Percentiles rank a stretch among this genome's conserved stretches.
Conservation (phyloP, 1,284 basidiomycete genomes). For the Earliella scabrosa region DNA sequence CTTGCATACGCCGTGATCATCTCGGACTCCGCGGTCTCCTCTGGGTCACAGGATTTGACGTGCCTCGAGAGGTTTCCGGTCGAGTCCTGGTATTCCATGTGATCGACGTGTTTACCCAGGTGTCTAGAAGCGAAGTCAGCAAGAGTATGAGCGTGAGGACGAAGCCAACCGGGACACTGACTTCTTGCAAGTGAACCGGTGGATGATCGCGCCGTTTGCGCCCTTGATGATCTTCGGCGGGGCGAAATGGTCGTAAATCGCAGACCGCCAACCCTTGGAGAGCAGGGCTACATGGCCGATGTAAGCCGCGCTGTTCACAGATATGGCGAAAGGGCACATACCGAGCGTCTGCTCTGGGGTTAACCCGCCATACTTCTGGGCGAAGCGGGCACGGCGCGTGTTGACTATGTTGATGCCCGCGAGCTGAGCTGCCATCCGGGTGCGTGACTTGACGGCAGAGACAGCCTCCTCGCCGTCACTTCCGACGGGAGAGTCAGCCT, state of each 20-base stretch:
- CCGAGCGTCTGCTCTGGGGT: background rate
- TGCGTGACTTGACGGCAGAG: background rate
- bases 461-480: background rate
- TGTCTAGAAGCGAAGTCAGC: background rate
- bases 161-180: background rate
- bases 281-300: background rate
- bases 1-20: background rate
- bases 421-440: background rate
- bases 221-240: background rate
- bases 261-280: background rate
- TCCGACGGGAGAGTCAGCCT: background rate
- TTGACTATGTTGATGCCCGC: background rate
- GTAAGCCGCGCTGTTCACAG: background rate
- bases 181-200: conserved; percentile 1
- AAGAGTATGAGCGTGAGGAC: background rate
- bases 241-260: background rate
- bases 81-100: too few species aligned
- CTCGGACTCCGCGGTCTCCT: background rate
- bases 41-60: background rate
- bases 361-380: background rate
- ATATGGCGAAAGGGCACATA: background rate
- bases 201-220: background rate
- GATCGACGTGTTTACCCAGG: background rate
- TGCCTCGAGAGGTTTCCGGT: background rate
- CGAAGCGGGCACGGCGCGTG: background rate